These are phyloP conservation scores for Chloris gayana DNA, from an alignment of 176 grass and related monocot species.

Conservation along the genomic window DNA sequence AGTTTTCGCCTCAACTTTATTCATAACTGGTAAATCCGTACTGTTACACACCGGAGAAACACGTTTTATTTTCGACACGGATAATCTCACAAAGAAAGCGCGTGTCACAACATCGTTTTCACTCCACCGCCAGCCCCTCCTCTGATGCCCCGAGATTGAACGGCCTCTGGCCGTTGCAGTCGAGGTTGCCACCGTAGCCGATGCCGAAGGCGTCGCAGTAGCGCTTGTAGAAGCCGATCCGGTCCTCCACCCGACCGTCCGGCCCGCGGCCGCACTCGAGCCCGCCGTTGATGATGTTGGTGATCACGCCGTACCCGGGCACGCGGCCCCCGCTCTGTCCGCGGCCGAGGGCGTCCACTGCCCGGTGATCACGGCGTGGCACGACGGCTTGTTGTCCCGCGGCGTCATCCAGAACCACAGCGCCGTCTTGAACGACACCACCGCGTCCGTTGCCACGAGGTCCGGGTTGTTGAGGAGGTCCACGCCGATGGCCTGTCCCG, in stretches of 20 bases:
- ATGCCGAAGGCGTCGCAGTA: conserved; percentile 55
- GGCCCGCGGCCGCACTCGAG: conserved; percentile 49
- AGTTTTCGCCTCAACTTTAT: too few species aligned
- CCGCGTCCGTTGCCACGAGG: conserved; percentile 29
- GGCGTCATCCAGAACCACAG: conserved; percentile 56
- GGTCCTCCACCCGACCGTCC: background rate
- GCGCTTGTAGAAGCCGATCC: conserved; percentile 63
- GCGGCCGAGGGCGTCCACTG: conserved; percentile 27
- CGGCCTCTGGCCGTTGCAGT: conserved; percentile 46
- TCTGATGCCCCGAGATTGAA: conserved; percentile 16
- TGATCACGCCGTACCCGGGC: conserved; percentile 56
- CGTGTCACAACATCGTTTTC: background rate
- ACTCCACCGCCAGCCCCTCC: conserved; percentile 17
- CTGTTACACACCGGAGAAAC: background rate
- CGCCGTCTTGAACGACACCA: conserved; percentile 50
- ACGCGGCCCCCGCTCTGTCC: conserved; percentile 19
- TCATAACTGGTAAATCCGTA: background rate
- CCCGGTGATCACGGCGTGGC: conserved; percentile 49
- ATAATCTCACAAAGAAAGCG: background rate
- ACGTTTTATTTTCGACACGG: background rate
- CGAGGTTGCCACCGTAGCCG: conserved; percentile 47
- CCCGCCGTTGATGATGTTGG: conserved; percentile 73
- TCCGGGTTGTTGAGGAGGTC: conserved; percentile 50
- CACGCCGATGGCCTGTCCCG: conserved; percentile 29
- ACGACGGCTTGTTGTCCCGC: conserved; percentile 54